Percentiles rank a stretch among this genome's conserved stretches.
Evolutionary conservation across 192 early-diverging fungal genomes (phyloP).

Genomic region (Powellomyces hirtus): DNA sequence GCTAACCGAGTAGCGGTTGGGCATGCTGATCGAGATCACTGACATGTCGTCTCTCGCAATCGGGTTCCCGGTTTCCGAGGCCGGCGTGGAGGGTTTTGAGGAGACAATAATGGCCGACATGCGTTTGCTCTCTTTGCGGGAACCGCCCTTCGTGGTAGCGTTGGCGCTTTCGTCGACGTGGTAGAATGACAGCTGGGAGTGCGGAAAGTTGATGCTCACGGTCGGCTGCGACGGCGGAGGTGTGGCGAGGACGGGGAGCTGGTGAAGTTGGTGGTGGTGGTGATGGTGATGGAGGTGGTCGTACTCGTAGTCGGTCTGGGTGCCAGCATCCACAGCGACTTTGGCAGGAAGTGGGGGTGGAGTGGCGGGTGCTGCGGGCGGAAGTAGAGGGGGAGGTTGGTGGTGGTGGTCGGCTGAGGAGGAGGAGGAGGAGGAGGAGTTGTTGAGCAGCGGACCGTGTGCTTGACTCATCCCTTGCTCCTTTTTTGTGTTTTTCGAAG

Average conservation of each 20-base stretch:
- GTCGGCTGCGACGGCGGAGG: no score
- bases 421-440: no score
- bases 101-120: constrained; percentile 29
- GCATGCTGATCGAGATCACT: constrained; percentile 16
- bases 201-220: no score
- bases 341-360: not conserved
- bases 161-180: constrained; percentile 20
- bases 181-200: constrained; percentile 20
- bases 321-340: constrained; percentile 11
- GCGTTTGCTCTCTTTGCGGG: constrained; percentile 5
- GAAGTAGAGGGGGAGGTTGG: no score
- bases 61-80: not conserved
- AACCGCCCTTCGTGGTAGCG: not conserved
- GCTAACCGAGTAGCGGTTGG: constrained; percentile 12
- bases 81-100: not conserved
- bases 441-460: no score
- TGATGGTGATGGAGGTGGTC: constrained; percentile 1
- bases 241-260: not conserved
- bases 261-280: not conserved
- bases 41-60: constrained; percentile 14
- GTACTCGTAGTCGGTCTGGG: constrained; percentile 14
- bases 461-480: no score
- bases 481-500: no score
- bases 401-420: no score
- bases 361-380: no score